Conservation (phyloP, 139 green algal genomes). For the Chlorella sorokiniana region DNA sequence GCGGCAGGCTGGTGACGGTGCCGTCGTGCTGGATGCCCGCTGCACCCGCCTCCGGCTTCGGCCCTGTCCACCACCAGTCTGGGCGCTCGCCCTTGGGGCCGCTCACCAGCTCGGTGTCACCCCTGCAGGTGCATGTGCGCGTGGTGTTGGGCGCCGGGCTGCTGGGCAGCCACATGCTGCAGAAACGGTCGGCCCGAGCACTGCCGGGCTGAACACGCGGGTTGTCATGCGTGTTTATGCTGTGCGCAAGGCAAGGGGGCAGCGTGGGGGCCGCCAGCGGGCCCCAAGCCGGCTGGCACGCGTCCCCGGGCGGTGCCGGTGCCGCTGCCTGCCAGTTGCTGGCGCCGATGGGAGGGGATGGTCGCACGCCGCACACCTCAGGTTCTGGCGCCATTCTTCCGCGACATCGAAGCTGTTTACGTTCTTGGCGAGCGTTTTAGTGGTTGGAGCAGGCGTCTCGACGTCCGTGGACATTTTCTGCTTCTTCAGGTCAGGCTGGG, state of each 20-base stretch:
- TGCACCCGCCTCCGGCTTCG: not conserved
- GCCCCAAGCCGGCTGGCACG: too few species aligned
- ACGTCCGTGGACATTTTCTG: not conserved
- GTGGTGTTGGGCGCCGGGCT: not conserved
- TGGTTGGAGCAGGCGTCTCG: not conserved
- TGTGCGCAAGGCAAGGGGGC: too few species aligned
- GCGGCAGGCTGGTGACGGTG: constrained; percentile 56
- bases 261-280: too few species aligned
- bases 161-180: not conserved
- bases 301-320: too few species aligned
- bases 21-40: constrained; percentile 41
- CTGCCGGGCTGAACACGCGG: too few species aligned
- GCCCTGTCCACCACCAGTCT: constrained; percentile 50
- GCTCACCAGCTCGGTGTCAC: constrained; percentile 11
- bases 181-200: too few species aligned
- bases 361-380: not conserved
- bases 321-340: too few species aligned
- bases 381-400: constrained; percentile 9
- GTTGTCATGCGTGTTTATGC: too few species aligned
- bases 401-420: constrained; percentile 7
- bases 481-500: not conserved
- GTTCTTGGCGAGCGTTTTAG: not conserved
- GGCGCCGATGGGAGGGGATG: not conserved
- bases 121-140: not conserved
- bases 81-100: constrained; percentile 34